These are phyloP conservation scores for Agrostemma githago DNA, from an alignment of 148 eudicot species.

Conservation along the genomic window DNA sequence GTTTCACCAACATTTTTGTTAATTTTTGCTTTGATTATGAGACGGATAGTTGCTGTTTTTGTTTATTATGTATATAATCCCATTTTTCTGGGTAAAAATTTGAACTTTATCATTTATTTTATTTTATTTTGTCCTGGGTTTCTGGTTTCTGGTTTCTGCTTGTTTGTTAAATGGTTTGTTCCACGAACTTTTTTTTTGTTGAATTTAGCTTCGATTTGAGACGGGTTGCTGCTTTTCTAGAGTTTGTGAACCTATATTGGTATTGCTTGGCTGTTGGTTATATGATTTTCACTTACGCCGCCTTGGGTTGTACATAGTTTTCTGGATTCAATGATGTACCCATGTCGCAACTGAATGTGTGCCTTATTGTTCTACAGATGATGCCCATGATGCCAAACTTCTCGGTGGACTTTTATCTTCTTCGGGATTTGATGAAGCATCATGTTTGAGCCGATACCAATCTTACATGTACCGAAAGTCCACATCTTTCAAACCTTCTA, in stretches of 20 bases:
- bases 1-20: neutral
- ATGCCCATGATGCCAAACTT: constrained; percentile 31
- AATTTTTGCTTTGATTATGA: neutral
- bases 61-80: neutral
- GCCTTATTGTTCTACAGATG: constrained; percentile 6
- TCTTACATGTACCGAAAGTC: constrained; percentile 47
- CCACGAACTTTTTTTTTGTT: neutral
- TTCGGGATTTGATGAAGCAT: constrained; percentile 44
- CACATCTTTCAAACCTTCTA: constrained; percentile 50
- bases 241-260: neutral
- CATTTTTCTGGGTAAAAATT: neutral
- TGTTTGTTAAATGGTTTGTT: constrained; percentile 7
- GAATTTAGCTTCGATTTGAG: neutral
- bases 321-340: neutral
- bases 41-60: neutral
- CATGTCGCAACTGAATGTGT: neutral
- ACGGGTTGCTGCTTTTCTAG: neutral
- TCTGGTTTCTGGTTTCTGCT: neutral
- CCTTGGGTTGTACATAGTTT: neutral
- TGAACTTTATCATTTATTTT: neutral
- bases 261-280: too few species aligned
- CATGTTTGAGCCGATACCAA: constrained; percentile 75
- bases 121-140: neutral
- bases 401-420: constrained; percentile 58
- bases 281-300: neutral